A percentile compares a stretch with the other conserved stretches of the same genome.
Evolutionary conservation across 495 filamentous ascomycete species (phyloP).

Genomic region (Aspergillus incahuasiensis): DNA sequence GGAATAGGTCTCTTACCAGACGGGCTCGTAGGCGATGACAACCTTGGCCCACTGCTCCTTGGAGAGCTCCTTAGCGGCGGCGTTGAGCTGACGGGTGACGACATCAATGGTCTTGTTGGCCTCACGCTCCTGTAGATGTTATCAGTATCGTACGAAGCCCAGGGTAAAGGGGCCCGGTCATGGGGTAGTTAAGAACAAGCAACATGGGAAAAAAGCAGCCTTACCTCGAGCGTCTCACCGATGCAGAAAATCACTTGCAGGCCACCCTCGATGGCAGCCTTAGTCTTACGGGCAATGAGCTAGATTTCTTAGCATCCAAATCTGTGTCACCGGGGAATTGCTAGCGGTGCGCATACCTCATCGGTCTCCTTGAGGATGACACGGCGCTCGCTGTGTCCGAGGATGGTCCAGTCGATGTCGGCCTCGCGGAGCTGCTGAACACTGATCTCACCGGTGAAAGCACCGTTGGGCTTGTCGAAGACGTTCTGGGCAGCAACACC

Average conservation of each 20-base stretch:
- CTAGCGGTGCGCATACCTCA: slow-evolving; percentile 38
- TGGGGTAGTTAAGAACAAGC: slow-evolving; percentile 8
- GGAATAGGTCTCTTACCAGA: slow-evolving; percentile 64
- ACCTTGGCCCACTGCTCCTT: slow-evolving; percentile 85
- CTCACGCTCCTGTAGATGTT: slow-evolving; percentile 66
- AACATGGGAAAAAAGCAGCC: slow-evolving; percentile 19
- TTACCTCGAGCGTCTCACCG: slow-evolving; percentile 81
- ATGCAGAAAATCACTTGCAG: slow-evolving; percentile 92
- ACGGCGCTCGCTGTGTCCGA: slow-evolving; percentile 91
- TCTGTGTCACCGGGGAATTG: not conserved
- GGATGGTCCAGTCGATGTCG: slow-evolving; percentile 80
- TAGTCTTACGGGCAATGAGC: slow-evolving; percentile 89
- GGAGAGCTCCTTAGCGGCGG: slow-evolving; percentile 56
- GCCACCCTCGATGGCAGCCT: slow-evolving; percentile 80
- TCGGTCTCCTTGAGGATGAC: slow-evolving; percentile 81
- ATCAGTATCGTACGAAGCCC: slow-evolving; percentile 6
- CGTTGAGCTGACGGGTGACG: slow-evolving; percentile 72
- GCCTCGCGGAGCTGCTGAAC: slow-evolving; percentile 84
- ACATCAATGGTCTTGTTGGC: slow-evolving; percentile 82
- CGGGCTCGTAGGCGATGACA: slow-evolving; percentile 96
- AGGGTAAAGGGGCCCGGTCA: not conserved
- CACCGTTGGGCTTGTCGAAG: slow-evolving; percentile 93
- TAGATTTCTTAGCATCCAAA: slow-evolving; percentile 21
- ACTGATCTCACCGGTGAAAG: slow-evolving; percentile 94
- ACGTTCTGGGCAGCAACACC: slow-evolving; percentile 92